phyloP scores from a whole-genome alignment of 345 rosid species.

The Dipteronia sinensis region DNA sequence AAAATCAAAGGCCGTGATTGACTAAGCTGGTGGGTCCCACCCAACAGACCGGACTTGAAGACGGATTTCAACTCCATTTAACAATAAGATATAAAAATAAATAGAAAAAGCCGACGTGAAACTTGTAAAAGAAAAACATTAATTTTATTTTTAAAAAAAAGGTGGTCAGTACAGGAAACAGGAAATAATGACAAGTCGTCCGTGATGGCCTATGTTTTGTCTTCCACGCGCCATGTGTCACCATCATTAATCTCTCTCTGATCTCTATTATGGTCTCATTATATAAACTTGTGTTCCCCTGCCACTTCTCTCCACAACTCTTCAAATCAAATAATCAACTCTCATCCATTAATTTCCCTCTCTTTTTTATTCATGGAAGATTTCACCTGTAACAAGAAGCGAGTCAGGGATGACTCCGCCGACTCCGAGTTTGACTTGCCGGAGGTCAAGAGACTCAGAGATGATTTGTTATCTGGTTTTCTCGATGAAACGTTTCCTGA shows the following conservation, averaged over 20 bases:
- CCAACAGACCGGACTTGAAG: slow-evolving; percentile 38
- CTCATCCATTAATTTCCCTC: neutral
- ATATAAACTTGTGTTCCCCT: slow-evolving; percentile 43
- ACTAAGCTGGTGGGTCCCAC: slow-evolving; percentile 39
- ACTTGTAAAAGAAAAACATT: neutral
- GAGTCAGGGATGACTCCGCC: slow-evolving; percentile 46
- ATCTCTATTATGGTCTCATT: slow-evolving; percentile 40
- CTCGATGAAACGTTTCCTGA: slow-evolving; percentile 34
- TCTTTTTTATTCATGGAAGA: slow-evolving; percentile 34
- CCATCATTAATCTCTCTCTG: slow-evolving; percentile 16
- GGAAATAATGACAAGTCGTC: slow-evolving; percentile 30
- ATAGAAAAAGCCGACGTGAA: slow-evolving; percentile 25
- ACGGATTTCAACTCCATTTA: slow-evolving; percentile 26
- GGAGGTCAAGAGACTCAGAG: slow-evolving; percentile 48
- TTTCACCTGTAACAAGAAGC: slow-evolving; percentile 35
- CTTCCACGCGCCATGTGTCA: slow-evolving; percentile 45
- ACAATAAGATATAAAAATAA: slow-evolving; percentile 14
- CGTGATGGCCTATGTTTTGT: slow-evolving; percentile 49
- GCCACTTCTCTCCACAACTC: slow-evolving; percentile 32
- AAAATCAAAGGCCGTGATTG: slow-evolving; percentile 35
- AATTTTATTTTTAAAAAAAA: neutral
- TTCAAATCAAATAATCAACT: slow-evolving; percentile 12
- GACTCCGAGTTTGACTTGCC: slow-evolving; percentile 33
- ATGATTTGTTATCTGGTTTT: slow-evolving; percentile 37
- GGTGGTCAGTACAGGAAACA: neutral